phyloP scores from a whole-genome alignment of 371 early-diverging fungal genomes.

The Actinomortierella ambigua region DNA sequence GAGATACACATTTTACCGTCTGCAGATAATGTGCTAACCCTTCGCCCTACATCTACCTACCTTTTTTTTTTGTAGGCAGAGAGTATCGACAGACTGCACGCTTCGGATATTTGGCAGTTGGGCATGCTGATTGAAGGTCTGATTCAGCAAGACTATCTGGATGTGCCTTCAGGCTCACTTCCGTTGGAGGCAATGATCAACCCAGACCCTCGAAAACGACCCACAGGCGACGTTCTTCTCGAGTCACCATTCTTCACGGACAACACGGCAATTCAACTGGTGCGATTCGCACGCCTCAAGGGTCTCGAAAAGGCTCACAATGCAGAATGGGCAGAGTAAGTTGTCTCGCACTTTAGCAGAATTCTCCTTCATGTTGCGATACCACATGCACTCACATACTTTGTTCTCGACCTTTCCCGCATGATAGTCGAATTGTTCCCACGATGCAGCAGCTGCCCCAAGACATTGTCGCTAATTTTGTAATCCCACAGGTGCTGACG shows the following conservation, averaged over 20 bases:
- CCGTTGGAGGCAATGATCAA: conserved; percentile 26
- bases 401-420: background rate
- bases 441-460: conserved; percentile 23
- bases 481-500: conserved; percentile 40
- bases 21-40: too few relatives aligned
- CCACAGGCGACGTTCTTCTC: conserved; percentile 29
- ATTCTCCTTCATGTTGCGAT: background rate
- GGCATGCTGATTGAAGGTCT: conserved; percentile 31
- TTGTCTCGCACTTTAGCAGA: background rate
- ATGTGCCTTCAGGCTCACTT: conserved; percentile 14
- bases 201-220: conserved; percentile 26
- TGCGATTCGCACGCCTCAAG: conserved; percentile 42
- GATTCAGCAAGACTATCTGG: conserved; percentile 27
- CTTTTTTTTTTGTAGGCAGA: conserved; percentile 3
- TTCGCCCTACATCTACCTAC: background rate
- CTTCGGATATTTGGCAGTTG: conserved; percentile 42
- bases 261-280: conserved; percentile 29
- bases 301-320: conserved; percentile 40
- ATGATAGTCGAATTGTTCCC: conserved; percentile 26
- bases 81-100: conserved; percentile 14
- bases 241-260: conserved; percentile 21
- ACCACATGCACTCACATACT: too few relatives aligned
- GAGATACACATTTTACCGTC: too few relatives aligned
- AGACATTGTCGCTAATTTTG: conserved; percentile 34
- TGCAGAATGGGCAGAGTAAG: conserved; percentile 33